A percentile compares a stretch with the other conserved stretches of the same genome.
Conservation (phyloP, 2,329 filamentous ascomycete species). For the Fusarium globosum region DNA sequence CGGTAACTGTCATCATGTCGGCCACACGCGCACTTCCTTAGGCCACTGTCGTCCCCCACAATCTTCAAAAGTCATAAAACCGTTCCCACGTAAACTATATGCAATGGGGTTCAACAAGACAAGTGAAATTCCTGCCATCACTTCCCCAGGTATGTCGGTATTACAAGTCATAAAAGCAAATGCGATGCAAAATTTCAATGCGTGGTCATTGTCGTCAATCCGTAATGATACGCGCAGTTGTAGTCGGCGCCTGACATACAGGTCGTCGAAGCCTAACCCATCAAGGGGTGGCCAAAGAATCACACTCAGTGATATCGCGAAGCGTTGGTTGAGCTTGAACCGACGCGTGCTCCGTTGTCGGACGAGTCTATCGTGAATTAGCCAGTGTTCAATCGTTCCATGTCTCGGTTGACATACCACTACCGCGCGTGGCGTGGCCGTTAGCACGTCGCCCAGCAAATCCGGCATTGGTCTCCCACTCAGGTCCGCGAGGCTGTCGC, state of each 20-base stretch:
- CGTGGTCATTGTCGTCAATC: slow-evolving; percentile 43
- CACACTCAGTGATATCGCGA: slow-evolving; percentile 52
- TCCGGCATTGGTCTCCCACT: slow-evolving; percentile 67
- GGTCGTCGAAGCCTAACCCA: slow-evolving; percentile 10
- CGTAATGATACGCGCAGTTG: slow-evolving; percentile 34
- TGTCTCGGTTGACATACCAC: slow-evolving; percentile 58
- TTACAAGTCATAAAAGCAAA: slow-evolving; percentile 54
- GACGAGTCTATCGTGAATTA: slow-evolving; percentile 53
- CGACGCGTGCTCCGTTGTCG: slow-evolving; percentile 55
- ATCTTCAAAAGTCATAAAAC: slow-evolving; percentile 44
- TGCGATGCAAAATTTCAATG: slow-evolving; percentile 44
- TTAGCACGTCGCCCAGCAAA: slow-evolving; percentile 68
- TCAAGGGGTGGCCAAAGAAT: slow-evolving; percentile 4
- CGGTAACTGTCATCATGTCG: slow-evolving; percentile 52
- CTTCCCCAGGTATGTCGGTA: slow-evolving; percentile 47
- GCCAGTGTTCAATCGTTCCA: background rate
- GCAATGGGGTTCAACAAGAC: slow-evolving; percentile 40
- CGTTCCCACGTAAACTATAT: slow-evolving; percentile 48
- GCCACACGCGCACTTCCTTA: slow-evolving; percentile 22
- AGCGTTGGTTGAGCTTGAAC: slow-evolving; percentile 49
- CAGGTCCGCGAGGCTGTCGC: slow-evolving; percentile 72
- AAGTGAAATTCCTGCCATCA: slow-evolving; percentile 30
- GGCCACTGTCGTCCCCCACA: slow-evolving; percentile 26
- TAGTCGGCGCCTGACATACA: slow-evolving; percentile 11
- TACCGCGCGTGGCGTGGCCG: slow-evolving; percentile 71